Evolutionary conservation across 768 basidiomycete species (phyloP).

Genomic region (Cystoderma amianthinum): DNA sequence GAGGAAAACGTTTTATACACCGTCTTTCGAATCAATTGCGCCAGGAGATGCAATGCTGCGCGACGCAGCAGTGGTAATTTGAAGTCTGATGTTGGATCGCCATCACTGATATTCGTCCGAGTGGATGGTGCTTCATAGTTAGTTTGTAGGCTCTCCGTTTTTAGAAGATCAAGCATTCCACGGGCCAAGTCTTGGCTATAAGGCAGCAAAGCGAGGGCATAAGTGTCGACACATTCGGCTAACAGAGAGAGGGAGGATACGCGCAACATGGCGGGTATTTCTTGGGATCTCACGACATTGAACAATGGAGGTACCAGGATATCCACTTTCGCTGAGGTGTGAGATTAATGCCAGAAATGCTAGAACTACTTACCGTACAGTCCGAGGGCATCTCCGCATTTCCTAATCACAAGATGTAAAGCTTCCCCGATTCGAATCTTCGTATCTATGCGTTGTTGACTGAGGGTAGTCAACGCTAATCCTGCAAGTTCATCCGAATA

Average conservation of each 20-base stretch:
- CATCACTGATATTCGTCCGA: constrained; percentile 33
- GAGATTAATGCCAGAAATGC: constrained; percentile 4
- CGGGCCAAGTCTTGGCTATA: constrained; percentile 57
- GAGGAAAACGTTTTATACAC: constrained; percentile 19
- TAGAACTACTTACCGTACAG: constrained; percentile 47
- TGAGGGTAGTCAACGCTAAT: constrained; percentile 35
- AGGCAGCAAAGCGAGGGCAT: constrained; percentile 51
- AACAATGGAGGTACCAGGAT: constrained; percentile 70
- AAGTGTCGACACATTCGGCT: constrained; percentile 63
- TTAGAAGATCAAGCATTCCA: constrained; percentile 71
- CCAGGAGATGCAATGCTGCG: constrained; percentile 79
- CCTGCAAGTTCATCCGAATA: constrained; percentile 55
- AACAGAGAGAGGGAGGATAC: constrained; percentile 56
- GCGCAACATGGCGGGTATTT: constrained; percentile 69
- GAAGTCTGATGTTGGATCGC: constrained; percentile 51
- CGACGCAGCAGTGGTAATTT: constrained; percentile 80
- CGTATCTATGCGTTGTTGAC: constrained; percentile 63
- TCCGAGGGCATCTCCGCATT: constrained; percentile 63
- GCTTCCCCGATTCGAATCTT: constrained; percentile 83
- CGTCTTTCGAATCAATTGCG: constrained; percentile 56
- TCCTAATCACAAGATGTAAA: constrained; percentile 65
- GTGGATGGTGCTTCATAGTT: constrained; percentile 1
- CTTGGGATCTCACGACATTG: constrained; percentile 45
- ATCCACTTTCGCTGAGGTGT: constrained; percentile 45
- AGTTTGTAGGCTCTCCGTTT: not conserved